Evolutionary conservation across 1,284 basidiomycete species (phyloP).

Genomic region (Leccinum glutinopallens): DNA sequence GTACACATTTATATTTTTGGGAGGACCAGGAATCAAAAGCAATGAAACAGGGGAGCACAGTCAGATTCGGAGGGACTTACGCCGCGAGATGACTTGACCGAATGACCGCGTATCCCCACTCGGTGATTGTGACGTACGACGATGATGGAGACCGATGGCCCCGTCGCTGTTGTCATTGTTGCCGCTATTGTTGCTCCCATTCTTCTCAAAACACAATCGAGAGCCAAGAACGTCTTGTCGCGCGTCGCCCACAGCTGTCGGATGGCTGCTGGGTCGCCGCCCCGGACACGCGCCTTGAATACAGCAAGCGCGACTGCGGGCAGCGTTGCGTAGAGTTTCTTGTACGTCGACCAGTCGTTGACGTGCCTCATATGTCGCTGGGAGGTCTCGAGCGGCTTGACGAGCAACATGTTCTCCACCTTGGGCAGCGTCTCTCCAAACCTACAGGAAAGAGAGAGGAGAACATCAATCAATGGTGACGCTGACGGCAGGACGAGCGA

Average conservation of each 20-base stretch:
- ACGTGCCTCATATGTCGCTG: slow-evolving; percentile 72
- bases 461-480: not conserved
- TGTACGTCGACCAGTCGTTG: slow-evolving; percentile 70
- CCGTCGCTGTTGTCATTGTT: not conserved
- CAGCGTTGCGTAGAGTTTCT: slow-evolving; percentile 72
- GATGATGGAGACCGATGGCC: not conserved
- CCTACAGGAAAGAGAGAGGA: slow-evolving; percentile 29
- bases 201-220: slow-evolving; percentile 65
- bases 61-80: slow-evolving; percentile 44
- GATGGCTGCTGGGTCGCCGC: slow-evolving; percentile 70
- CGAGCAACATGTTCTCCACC: slow-evolving; percentile 66
- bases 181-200: not conserved
- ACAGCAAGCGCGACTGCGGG: slow-evolving; percentile 72
- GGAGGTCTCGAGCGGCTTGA: slow-evolving; percentile 66
- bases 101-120: slow-evolving; percentile 82
- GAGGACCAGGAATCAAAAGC: too few species aligned
- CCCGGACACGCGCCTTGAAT: slow-evolving; percentile 65
- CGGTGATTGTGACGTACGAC: slow-evolving; percentile 40
- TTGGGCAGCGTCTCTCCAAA: slow-evolving; percentile 74
- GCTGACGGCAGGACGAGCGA: slow-evolving; percentile 3
- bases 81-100: slow-evolving; percentile 73
- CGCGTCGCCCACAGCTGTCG: slow-evolving; percentile 68
- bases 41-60: not conserved
- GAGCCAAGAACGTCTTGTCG: slow-evolving; percentile 74
- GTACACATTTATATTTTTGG: not conserved